These are phyloP conservation scores for Lactarius indigo DNA, from an alignment of 768 basidiomycete species.

Conservation along the genomic window DNA sequence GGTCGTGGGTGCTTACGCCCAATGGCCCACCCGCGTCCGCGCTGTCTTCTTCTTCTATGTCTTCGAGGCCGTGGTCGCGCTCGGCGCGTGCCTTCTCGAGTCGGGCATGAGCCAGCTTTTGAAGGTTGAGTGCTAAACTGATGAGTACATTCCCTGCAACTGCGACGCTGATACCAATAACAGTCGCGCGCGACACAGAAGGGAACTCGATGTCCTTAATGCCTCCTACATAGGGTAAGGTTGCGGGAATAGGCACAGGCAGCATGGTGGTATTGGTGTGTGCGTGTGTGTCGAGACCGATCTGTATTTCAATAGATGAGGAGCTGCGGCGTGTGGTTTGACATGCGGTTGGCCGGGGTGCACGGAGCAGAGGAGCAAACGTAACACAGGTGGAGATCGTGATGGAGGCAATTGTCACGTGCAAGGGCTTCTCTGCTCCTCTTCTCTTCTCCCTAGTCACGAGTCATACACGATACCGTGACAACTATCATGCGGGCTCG, in stretches of 20 bases:
- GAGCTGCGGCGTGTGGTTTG: background rate
- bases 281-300: background rate
- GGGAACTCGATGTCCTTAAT: constrained; percentile 43
- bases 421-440: background rate
- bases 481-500: constrained; percentile 61
- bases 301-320: background rate
- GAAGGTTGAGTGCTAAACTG: constrained; percentile 85
- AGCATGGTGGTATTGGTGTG: constrained; percentile 7
- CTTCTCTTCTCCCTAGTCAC: background rate
- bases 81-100: constrained; percentile 40
- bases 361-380: background rate
- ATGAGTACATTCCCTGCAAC: constrained; percentile 85
- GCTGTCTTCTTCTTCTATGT: constrained; percentile 15
- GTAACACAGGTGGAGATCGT: background rate
- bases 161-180: constrained; percentile 80
- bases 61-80: constrained; percentile 20
- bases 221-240: constrained; percentile 5
- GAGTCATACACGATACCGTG: background rate
- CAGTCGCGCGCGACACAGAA: constrained; percentile 49
- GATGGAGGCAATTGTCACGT: background rate
- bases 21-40: background rate
- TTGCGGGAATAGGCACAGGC: background rate
- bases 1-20: background rate
- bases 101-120: constrained; percentile 85
- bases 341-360: background rate